Evolutionary conservation across 1,284 basidiomycete species (phyloP).

Genomic region (Mrakiaceae sp.): DNA sequence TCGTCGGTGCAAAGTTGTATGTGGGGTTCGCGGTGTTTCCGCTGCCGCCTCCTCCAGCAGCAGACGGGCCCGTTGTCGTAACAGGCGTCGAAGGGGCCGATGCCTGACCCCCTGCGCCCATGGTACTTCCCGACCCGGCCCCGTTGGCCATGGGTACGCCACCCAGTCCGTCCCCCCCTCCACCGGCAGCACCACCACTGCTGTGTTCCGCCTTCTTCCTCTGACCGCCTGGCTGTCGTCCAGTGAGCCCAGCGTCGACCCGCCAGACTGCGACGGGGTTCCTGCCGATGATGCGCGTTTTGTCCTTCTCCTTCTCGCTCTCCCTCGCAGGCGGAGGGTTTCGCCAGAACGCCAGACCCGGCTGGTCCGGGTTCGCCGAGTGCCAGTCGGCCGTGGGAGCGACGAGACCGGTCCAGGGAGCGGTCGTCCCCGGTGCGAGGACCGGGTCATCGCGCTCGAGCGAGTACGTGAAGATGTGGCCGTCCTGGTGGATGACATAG

Average conservation of each 20-base stretch:
- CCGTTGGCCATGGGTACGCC: too few species aligned
- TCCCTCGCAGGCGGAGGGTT: constrained; percentile 25
- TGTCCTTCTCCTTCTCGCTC: constrained; percentile 25
- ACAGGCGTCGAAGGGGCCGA: too few species aligned
- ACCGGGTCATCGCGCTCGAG: constrained; percentile 75
- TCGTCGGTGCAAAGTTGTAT: too few species aligned
- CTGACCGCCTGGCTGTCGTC: background rate
- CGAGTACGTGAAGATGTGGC: constrained; percentile 76
- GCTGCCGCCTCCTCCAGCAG: too few species aligned
- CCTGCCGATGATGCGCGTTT: constrained; percentile 31
- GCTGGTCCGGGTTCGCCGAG: background rate
- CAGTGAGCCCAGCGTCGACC: background rate
- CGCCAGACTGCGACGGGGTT: constrained; percentile 32
- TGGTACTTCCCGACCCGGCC: background rate
- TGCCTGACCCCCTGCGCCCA: too few species aligned
- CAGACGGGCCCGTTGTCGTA: too few species aligned
- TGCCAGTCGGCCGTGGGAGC: constrained; percentile 26
- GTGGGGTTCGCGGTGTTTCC: too few species aligned
- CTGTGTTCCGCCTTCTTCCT: too few species aligned
- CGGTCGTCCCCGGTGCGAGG: constrained; percentile 37
- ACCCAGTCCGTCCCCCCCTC: too few species aligned
- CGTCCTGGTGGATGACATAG: constrained; percentile 77
- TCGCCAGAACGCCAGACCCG: constrained; percentile 30
- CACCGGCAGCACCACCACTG: too few species aligned
- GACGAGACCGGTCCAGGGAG: background rate